Evolutionary conservation across 2,329 filamentous ascomycete genomes (phyloP), one percentile per base, ranked within the genome.

Genomic region (Xylaria sp.): DNA sequence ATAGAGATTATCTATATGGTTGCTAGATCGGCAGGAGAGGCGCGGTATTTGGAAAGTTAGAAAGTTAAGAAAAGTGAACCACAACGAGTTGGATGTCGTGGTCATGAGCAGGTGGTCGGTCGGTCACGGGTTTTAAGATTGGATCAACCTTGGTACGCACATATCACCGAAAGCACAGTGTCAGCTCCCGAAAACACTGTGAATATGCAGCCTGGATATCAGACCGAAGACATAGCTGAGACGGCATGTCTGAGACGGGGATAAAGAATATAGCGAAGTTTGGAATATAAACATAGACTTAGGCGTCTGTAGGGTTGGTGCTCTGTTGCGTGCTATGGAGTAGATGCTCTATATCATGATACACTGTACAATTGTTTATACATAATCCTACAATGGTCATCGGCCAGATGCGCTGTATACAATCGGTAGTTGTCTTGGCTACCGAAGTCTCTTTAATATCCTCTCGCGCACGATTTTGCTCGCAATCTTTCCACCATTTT

Each of bases 401-500:
- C 19, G 47, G 38, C 35, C 38, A 33, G n/a, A n/a, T n/a, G n/a
- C 5, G 29, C 21, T 51, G 31, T 35, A n/a, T 15, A 31, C n/a
- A 4, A 25, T 11, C 31, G 35, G 37, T 40, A 33, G 31, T 25
- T 58, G 54, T 58, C 49, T 48, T 54, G 61, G n/a, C 41, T 5
- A 19, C 29, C 61, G 62, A 25, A 82, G 40, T 62, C 70, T 76
- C 66, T 76, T 80, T 71, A 97, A 77, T 75, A 97, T 89, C 76
- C 88, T 87, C 69, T 97, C 90, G 73, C 87, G 86, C 47, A 91
- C 87, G 54, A 96, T 78, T 74, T 86, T 84, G 66, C 88, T 89
- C 60, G 94, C 93, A 57, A 90, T 85, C 44, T 89, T 87, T 37
- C 90, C 90, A 47, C 95, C 95, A 68, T 90, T 88, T 76, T 97